Evolutionary conservation across 495 filamentous ascomycete genomes (phyloP).

Genomic region (Ramalina intermedia): DNA sequence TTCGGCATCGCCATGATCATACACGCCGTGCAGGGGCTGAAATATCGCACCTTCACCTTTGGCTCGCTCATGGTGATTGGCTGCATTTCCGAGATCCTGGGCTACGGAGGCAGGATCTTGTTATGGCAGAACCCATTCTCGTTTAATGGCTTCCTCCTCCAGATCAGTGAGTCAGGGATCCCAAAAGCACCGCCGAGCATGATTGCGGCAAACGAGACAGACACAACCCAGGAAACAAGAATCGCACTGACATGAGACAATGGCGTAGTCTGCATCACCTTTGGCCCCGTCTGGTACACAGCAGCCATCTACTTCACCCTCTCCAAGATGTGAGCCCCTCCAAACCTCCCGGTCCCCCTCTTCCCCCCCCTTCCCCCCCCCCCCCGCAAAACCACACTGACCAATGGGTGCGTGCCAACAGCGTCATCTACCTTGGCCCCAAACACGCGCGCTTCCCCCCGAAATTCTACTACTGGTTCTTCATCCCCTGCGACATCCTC

Average conservation of each 20-base stretch:
- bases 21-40: conserved; percentile 24
- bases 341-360: neutral
- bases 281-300: conserved; percentile 41
- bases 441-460: conserved; percentile 36
- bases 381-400: neutral
- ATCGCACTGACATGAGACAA: too few species aligned
- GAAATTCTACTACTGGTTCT: conserved; percentile 36
- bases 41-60: conserved; percentile 22
- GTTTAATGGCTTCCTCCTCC: conserved; percentile 33
- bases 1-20: conserved; percentile 22
- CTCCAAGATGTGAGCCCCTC: conserved; percentile 21
- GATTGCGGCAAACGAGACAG: too few species aligned
- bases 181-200: too few species aligned
- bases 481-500: conserved; percentile 37
- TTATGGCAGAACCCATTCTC: conserved; percentile 33
- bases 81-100: conserved; percentile 24
- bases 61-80: conserved; percentile 16
- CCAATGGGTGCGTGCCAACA: conserved; percentile 6
- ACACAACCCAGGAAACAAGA: too few species aligned
- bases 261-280: conserved; percentile 32
- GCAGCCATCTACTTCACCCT: conserved; percentile 46
- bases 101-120: conserved; percentile 33
- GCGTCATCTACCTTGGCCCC: conserved; percentile 30
- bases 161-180: conserved; percentile 21
- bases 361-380: neutral